phyloP scores from a whole-genome alignment of 1,139 yeast genomes.

The Lodderomyces jiufengensis region DNA sequence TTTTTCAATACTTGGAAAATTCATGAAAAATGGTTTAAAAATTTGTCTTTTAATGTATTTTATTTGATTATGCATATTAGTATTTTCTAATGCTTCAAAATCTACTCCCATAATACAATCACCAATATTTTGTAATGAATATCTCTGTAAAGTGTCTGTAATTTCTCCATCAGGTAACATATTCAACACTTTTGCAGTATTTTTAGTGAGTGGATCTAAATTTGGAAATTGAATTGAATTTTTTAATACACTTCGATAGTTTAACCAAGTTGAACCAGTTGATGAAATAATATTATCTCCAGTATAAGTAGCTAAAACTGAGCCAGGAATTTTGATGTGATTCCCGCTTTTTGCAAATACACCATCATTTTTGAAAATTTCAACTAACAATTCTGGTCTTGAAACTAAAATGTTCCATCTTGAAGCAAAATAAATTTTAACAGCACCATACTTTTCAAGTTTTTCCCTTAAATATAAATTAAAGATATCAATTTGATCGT shows the following conservation, averaged over 20 bases:
- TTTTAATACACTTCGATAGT: conserved; percentile 45
- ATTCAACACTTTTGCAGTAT: conserved; percentile 27
- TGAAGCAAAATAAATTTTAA: conserved; percentile 57
- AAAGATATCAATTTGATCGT: conserved; percentile 51
- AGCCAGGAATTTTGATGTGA: conserved; percentile 54
- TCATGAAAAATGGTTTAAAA: conserved; percentile 52
- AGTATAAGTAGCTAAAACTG: conserved; percentile 53
- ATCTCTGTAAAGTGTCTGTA: conserved; percentile 33
- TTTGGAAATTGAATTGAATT: conserved; percentile 53
- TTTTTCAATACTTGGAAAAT: conserved; percentile 51
- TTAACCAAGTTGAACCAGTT: conserved; percentile 53
- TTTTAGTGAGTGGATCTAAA: conserved; percentile 27
- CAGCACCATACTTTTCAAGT: conserved; percentile 53
- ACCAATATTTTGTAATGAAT: conserved; percentile 49
- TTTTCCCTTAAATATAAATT: conserved; percentile 36
- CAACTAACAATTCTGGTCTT: conserved; percentile 44
- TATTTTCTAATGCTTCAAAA: conserved; percentile 25
- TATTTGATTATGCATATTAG: conserved; percentile 36
- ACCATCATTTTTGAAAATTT: conserved; percentile 48
- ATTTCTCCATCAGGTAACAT: conserved; percentile 12
- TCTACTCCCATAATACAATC: conserved; percentile 50
- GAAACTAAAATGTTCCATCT: conserved; percentile 60
- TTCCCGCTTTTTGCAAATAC: conserved; percentile 59
- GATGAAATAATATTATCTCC: conserved; percentile 65
- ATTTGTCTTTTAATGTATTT: conserved; percentile 50